These are phyloP conservation scores for Fusarium subtropicale DNA, from an alignment of 2,329 filamentous ascomycete species.

Conservation along the genomic window DNA sequence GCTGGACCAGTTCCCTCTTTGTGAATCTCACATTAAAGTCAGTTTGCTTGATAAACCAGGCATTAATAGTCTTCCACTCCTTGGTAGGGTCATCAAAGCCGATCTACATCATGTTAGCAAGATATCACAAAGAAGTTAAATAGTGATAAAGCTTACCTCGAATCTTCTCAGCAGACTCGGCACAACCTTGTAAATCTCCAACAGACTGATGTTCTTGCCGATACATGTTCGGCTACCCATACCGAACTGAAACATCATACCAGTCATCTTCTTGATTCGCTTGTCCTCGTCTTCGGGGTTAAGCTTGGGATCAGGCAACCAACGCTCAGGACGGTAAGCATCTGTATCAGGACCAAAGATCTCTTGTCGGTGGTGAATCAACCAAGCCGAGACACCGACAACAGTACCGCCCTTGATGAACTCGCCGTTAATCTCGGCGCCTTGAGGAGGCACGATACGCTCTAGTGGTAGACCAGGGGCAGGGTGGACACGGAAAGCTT, in stretches of 20 bases:
- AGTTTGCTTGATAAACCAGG: slow-evolving; percentile 72
- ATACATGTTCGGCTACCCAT: slow-evolving; percentile 77
- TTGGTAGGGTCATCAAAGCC: slow-evolving; percentile 63
- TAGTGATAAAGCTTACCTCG: slow-evolving; percentile 16
- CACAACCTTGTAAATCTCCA: slow-evolving; percentile 74
- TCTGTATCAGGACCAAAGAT: slow-evolving; percentile 77
- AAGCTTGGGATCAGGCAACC: slow-evolving; percentile 61
- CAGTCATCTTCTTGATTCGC: slow-evolving; percentile 47
- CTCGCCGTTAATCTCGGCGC: slow-evolving; percentile 71
- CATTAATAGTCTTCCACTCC: slow-evolving; percentile 70
- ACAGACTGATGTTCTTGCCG: slow-evolving; percentile 73
- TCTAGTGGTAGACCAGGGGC: slow-evolving; percentile 79
- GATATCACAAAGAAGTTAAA: accelerated
- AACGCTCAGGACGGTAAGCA: slow-evolving; percentile 75
- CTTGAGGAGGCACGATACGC: slow-evolving; percentile 74
- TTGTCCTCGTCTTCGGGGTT: slow-evolving; percentile 58
- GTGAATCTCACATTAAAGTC: slow-evolving; percentile 64
- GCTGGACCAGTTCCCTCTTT: slow-evolving; percentile 57
- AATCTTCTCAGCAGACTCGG: slow-evolving; percentile 53
- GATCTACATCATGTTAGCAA: slow-evolving; percentile 55
- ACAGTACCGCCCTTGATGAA: slow-evolving; percentile 76
- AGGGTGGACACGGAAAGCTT: slow-evolving; percentile 81
- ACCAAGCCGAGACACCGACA: slow-evolving; percentile 80
- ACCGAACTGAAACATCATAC: slow-evolving; percentile 68
- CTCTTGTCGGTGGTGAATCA: slow-evolving; percentile 74